Evolutionary conservation across 1,284 basidiomycete species (phyloP).

Genomic region (Veloporphyrellus conicus): DNA sequence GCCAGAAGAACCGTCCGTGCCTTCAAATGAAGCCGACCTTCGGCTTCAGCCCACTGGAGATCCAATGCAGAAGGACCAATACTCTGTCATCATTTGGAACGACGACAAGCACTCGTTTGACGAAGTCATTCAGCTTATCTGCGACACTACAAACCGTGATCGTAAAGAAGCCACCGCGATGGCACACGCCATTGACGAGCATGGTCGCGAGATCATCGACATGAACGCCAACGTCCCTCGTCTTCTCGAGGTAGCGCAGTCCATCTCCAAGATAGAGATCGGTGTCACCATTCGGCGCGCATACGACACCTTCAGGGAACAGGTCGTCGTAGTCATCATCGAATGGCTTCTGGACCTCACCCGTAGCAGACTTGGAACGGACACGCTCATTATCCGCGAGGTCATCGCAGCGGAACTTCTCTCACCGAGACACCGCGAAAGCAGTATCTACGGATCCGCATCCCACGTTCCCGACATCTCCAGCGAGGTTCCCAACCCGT

Average conservation of each 20-base stretch:
- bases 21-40: constrained; percentile 64
- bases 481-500: constrained; percentile 52
- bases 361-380: constrained; percentile 62
- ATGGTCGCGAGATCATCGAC: constrained; percentile 83
- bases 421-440: constrained; percentile 52
- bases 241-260: constrained; percentile 76
- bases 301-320: constrained; percentile 87
- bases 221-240: constrained; percentile 66
- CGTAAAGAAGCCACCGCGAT: constrained; percentile 63
- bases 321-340: constrained; percentile 78
- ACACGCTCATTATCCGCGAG: constrained; percentile 66
- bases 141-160: constrained; percentile 60
- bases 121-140: constrained; percentile 80
- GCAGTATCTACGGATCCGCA: constrained; percentile 33
- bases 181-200: constrained; percentile 71
- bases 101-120: constrained; percentile 96
- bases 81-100: constrained; percentile 89
- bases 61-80: constrained; percentile 74
- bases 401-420: constrained; percentile 71
- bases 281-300: constrained; percentile 87
- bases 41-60: constrained; percentile 70
- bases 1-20: constrained; percentile 72
- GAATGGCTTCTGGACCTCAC: constrained; percentile 85
- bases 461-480: constrained; percentile 40
- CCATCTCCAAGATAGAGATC: constrained; percentile 85